Conservation (phyloP, 2,329 filamentous ascomycete species). For the Pseudohalonectria lignicola region DNA sequence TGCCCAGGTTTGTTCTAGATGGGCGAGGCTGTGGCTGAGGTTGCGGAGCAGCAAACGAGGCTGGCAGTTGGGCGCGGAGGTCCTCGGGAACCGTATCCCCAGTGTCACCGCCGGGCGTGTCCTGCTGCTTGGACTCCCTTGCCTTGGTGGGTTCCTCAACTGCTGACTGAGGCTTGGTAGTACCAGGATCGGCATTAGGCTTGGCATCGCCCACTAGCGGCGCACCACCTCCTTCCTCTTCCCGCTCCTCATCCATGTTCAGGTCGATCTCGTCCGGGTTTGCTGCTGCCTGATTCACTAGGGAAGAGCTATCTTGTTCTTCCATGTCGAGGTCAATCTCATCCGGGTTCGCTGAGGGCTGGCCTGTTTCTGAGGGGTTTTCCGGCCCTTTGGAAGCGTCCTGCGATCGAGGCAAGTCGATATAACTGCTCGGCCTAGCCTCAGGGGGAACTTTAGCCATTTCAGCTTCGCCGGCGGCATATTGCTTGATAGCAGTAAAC, state of each 20-base stretch:
- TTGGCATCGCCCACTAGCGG: no score
- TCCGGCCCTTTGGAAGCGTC: no score
- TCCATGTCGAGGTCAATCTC: slow-evolving; percentile 62
- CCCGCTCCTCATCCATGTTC: not conserved
- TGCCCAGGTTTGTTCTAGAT: no score
- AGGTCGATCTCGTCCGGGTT: slow-evolving; percentile 1
- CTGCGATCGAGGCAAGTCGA: no score
- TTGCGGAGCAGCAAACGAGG: slow-evolving; percentile 49
- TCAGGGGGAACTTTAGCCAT: no score
- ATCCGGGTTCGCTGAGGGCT: slow-evolving; percentile 39
- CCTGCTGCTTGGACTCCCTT: slow-evolving; percentile 5
- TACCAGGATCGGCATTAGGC: no score
- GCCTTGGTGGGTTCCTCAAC: not conserved
- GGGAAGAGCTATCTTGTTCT: slow-evolving; percentile 28
- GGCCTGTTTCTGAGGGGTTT: no score
- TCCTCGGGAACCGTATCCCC: no score
- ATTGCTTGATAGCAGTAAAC: slow-evolving; percentile 60
- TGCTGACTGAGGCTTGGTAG: no score
- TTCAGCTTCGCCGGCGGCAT: slow-evolving; percentile 17
- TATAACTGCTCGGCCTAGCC: no score
- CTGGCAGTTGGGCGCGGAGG: slow-evolving; percentile 63
- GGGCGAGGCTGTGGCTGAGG: no score
- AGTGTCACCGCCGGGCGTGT: no score
- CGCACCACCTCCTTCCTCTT: slow-evolving; percentile 7
- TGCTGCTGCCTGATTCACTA: not conserved